Evolutionary conservation across 345 rosid genomes (phyloP), one percentile per base, ranked within the genome.

Genomic region (Theobroma cacao): DNA sequence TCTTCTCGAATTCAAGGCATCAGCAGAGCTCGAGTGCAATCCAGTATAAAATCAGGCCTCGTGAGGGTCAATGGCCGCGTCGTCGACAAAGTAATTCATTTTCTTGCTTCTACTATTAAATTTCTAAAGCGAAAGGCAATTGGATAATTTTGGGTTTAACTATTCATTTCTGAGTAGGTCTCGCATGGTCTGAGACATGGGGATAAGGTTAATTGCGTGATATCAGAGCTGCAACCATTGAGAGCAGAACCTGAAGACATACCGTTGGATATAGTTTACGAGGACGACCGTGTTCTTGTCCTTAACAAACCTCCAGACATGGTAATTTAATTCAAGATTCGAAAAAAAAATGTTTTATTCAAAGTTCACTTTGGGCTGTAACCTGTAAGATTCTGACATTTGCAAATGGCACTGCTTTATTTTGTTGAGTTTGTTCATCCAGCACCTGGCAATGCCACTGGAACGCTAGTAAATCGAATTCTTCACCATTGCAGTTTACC

Each of bases 11-110:
- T 92, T 72, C 70, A 82, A 11, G 92, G 93, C 30, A 84, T 96
- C 65, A 94, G 99, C 79, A 84, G 98, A 85, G 95, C 92, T 88
- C 99, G 99, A 24, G 92, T 94, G 0, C 98, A 96, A 84, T 90
- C 93, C 2, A 91, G 94, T 74, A 94, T 96, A 36, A 89, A 90
- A 7, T 87, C 87, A 0, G 98, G 99, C 13, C 91, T 92, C 47
- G 98, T 91, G 59, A 55, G 79, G 30, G 92, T 96, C 84, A 96
- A 96, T 79, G 99, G 98, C 74, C 92, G 83, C 18, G 87, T 92
- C 52, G 69, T 89, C 74, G 86, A 89, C 76, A 92, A 94, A 93
- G 99, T 92, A 38, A 43, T 9, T 17, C 36, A 31, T 30, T 41
- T 30, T 28, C n/a, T n/a, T 62, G 17, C 50, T 2, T 59, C 22